Conservation (phyloP, 2,329 filamentous ascomycete species). For the Trichoderma sp. region DNA sequence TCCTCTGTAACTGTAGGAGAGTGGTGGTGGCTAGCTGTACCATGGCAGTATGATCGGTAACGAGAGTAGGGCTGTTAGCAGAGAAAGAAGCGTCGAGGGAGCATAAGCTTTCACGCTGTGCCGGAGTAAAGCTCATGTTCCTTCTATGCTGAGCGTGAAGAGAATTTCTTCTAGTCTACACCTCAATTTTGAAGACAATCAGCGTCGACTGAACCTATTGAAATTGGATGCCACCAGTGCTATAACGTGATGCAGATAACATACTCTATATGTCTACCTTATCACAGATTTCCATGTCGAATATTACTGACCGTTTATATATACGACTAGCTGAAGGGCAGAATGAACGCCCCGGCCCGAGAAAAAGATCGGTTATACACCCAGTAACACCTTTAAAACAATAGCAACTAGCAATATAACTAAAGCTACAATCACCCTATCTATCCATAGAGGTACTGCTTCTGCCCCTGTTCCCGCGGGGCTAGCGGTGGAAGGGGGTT, state of each 20-base stretch:
- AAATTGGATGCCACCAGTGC: background rate
- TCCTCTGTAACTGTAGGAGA: conserved; percentile 53
- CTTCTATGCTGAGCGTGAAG: background rate
- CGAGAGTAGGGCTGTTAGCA: background rate
- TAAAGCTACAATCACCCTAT: conserved; percentile 75
- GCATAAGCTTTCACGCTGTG: too few species aligned
- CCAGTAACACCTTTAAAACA: conserved; percentile 59
- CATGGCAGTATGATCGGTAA: conserved; percentile 31
- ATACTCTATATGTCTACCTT: background rate
- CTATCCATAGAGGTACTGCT: conserved; percentile 70
- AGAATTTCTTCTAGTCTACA: background rate
- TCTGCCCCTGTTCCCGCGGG: background rate
- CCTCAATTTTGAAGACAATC: background rate
- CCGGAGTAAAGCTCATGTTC: background rate
- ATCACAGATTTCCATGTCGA: background rate
- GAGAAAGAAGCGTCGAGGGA: background rate
- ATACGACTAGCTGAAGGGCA: background rate
- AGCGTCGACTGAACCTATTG: background rate
- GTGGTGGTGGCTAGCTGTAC: conserved; percentile 68
- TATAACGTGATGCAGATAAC: background rate
- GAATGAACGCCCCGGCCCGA: background rate
- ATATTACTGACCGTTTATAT: background rate
- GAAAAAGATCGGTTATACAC: conserved; percentile 28
- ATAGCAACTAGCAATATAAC: conserved; percentile 70
- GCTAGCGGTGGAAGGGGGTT: background rate